phyloP scores from a whole-genome alignment of 2,329 filamentous ascomycete genomes.

The Penicillium sp. region DNA sequence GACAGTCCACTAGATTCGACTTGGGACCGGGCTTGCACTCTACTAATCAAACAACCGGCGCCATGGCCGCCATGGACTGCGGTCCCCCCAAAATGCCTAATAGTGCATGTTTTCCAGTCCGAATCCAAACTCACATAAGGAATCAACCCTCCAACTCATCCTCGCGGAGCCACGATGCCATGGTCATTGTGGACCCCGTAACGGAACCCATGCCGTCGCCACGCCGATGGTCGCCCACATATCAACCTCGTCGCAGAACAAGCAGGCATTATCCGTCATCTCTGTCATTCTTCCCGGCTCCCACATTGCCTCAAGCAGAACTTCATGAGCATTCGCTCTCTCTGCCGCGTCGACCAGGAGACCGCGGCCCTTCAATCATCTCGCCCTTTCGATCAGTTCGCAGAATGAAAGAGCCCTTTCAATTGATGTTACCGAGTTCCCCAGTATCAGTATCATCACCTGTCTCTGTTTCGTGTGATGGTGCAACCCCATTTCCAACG shows the following conservation, averaged over 20 bases:
- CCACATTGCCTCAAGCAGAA: conserved; percentile 30
- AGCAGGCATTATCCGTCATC: conserved; percentile 36
- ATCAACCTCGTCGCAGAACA: conserved; percentile 30
- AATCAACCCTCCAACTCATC: conserved; percentile 24
- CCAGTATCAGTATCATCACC: conserved; percentile 34
- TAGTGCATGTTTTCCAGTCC: conserved; percentile 24
- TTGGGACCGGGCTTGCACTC: conserved; percentile 9
- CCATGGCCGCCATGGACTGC: conserved; percentile 36
- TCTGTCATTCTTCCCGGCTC: conserved; percentile 38
- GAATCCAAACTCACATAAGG: conserved; percentile 24
- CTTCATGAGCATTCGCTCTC: conserved; percentile 31
- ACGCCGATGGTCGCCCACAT: conserved; percentile 30
- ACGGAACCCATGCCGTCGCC: conserved; percentile 25
- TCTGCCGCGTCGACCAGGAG: conserved; percentile 27
- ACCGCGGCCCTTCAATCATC: conserved; percentile 29
- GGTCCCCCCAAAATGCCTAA: conserved; percentile 26
- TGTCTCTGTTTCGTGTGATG: conserved; percentile 30
- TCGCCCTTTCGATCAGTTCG: conserved; percentile 44
- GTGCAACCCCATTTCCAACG: conserved; percentile 18
- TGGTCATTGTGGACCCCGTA: conserved; percentile 17
- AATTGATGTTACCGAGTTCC: conserved; percentile 37
- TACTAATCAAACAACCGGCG: conserved; percentile 13
- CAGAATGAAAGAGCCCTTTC: conserved; percentile 44
- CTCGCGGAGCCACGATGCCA: conserved; percentile 21
- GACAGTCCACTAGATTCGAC: conserved; percentile 3